Percentiles rank a stretch among this genome's conserved stretches.
These are phyloP conservation scores for Penicillium sp. DNA, from an alignment of 2,329 filamentous ascomycete genomes.

Conservation along the genomic window DNA sequence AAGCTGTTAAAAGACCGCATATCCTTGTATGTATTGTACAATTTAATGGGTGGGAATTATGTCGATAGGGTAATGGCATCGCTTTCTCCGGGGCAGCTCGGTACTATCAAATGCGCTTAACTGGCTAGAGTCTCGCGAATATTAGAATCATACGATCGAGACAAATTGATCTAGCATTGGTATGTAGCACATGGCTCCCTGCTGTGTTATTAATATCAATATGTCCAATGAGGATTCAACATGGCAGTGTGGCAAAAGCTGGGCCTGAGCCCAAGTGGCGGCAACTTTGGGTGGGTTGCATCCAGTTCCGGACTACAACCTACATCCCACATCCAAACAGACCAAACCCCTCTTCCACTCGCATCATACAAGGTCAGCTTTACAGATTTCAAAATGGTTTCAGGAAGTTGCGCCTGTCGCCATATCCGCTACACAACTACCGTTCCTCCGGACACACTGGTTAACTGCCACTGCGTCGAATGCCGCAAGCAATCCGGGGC, in stretches of 20 bases:
- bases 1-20: no score
- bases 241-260: neutral
- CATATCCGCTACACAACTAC: conserved; percentile 44
- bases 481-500: conserved; percentile 51
- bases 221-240: neutral
- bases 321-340: neutral
- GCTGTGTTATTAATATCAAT: neutral
- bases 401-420: conserved; percentile 47
- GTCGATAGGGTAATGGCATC: no score
- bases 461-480: conserved; percentile 49
- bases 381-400: conserved; percentile 21
- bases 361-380: neutral
- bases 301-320: neutral
- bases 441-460: conserved; percentile 34
- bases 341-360: neutral
- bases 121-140: neutral
- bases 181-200: neutral
- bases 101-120: neutral
- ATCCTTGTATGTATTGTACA: no score
- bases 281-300: neutral
- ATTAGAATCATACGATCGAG: neutral
- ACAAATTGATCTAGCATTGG: neutral
- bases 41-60: no score
- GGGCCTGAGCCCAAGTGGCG: neutral
- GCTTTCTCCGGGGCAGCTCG: no score